Base-by-base conservation (phyloP, 306 rosid genomes). In the Mimosa pudica region DNA sequence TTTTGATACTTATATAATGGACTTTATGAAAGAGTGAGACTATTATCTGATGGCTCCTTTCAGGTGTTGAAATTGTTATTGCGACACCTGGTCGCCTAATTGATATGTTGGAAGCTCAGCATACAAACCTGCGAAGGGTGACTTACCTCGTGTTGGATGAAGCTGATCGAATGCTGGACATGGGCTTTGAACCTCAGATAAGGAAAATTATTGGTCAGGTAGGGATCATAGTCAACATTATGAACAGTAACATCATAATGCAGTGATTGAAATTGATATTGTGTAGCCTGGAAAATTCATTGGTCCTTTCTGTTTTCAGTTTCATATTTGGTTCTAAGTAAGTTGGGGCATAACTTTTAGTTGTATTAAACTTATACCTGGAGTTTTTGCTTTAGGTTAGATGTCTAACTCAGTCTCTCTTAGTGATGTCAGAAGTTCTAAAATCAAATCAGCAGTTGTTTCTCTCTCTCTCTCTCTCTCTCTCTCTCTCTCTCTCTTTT, bases 101-200 rank as follows among this genome's bases (percentile, higher is more conserved):
- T 76, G 98, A 95, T 92, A 91, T 95, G 98, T 85, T 95, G 90
- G 98, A 95, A 88, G 95, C 94, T 70, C 94, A 87, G 74, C 90
- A 90, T 82, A 92, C 98, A 32, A 92, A 89, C 87, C 79, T 95
- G 86, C 87, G 90, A 67, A 89, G 98, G 87, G 98, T 95, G 79
- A 95, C 98, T 36, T 92, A 92, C 78, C 96, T 95, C 65, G 98
- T 95, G 55, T 86, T 95, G 80, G 98, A 95, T 82, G 97, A 95
- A 83, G 98, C 98, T 72, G 98, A 95, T 87, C 82, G 98, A 81
- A 95, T 95, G 98, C 86, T 95, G 87, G 98, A 95, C 85, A 95
- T 95, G 98, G 98, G 98, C 71, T 95, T 95, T 87, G 98, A 95
- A 78, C 98, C 98, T 76, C 98, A 95, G 77, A 95, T 95, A 85